Percentiles rank a stretch among this genome's conserved stretches.
These are phyloP conservation scores for Aspergillus awamori DNA, from an alignment of 2,329 filamentous ascomycete species.

Conservation along the genomic window DNA sequence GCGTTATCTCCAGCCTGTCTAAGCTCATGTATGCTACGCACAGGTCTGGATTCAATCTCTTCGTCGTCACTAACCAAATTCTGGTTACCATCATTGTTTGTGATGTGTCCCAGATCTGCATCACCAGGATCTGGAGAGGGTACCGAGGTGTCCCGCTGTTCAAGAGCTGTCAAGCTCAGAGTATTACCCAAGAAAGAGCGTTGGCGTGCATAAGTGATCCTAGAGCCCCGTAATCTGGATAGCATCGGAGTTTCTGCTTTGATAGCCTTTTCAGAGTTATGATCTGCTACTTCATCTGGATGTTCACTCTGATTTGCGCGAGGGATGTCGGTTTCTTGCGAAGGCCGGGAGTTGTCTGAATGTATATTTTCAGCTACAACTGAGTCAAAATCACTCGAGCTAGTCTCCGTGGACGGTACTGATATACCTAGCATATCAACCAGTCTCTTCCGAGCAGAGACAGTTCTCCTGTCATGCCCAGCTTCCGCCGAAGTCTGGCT, in stretches of 20 bases:
- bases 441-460: conserved; percentile 35
- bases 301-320: neutral
- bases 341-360: neutral
- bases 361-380: neutral
- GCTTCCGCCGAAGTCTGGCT: neutral
- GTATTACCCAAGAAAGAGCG: conserved; percentile 63
- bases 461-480: neutral
- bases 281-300: neutral
- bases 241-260: conserved; percentile 20
- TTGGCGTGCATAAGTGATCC: conserved; percentile 61
- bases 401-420: conserved; percentile 7
- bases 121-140: conserved; percentile 4
- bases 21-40: conserved; percentile 65
- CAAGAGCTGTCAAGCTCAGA: conserved; percentile 24
- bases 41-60: conserved; percentile 45
- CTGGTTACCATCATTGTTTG: conserved; percentile 13
- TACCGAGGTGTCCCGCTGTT: conserved; percentile 7
- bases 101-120: conserved; percentile 8
- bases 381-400: neutral
- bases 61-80: conserved; percentile 48
- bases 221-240: conserved; percentile 41
- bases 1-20: conserved; percentile 61
- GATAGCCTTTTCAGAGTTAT: conserved; percentile 5
- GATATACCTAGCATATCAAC: conserved; percentile 37
- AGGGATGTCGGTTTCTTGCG: neutral